Evolutionary conservation across 768 basidiomycete species (phyloP).

Genomic region (Leccinum rimulosum): DNA sequence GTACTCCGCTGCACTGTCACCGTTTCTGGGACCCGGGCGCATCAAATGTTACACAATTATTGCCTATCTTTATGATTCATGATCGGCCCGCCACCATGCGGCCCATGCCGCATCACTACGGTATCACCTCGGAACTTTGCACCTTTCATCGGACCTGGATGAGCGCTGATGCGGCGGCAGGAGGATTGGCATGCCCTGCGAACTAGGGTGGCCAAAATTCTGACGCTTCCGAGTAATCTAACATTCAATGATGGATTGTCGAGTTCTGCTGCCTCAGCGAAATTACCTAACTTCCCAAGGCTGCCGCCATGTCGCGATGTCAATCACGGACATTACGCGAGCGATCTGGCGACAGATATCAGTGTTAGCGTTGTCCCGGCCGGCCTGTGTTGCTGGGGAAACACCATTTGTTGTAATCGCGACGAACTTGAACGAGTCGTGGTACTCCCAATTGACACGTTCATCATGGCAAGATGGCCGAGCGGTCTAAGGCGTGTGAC

Average conservation of each 20-base stretch:
- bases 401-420: not conserved
- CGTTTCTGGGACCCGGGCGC: not conserved
- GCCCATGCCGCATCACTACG: not conserved
- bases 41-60: not conserved
- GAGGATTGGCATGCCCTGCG: not conserved
- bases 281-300: too few species aligned
- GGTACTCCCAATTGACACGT: too few species aligned
- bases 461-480: conserved; percentile 50
- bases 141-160: not conserved
- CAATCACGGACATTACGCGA: not conserved
- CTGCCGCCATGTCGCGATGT: not conserved
- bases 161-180: not conserved
- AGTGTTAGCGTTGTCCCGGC: not conserved
- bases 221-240: not conserved
- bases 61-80: not conserved
- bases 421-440: not conserved
- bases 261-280: not conserved
- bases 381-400: too few species aligned
- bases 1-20: not conserved
- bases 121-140: not conserved
- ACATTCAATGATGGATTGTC: not conserved
- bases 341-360: not conserved
- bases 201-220: not conserved
- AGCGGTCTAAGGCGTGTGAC: conserved; percentile 65
- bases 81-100: not conserved